phyloP scores from a whole-genome alignment of 441 rosid species.

The Melastoma candidum region DNA sequence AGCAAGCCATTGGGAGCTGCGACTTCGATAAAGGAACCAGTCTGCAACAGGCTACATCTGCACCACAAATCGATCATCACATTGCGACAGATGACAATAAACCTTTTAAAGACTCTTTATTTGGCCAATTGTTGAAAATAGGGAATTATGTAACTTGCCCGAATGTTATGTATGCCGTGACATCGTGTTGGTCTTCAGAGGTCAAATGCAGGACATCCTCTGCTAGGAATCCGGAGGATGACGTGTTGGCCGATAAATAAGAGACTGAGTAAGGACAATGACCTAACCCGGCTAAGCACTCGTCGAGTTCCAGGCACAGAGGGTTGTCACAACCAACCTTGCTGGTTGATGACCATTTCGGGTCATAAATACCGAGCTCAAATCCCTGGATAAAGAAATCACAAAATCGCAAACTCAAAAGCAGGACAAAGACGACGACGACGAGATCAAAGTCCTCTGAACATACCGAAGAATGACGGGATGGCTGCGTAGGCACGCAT shows the following conservation, averaged over 20 bases:
- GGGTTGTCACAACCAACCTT: constrained; percentile 65
- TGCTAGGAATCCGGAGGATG: constrained; percentile 66
- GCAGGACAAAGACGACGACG: not conserved
- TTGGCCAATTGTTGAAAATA: not conserved
- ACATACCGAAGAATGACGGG: constrained; percentile 54
- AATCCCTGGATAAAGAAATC: constrained; percentile 41
- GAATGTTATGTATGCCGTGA: constrained; percentile 58
- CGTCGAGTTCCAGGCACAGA: constrained; percentile 51
- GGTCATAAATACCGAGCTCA: constrained; percentile 64
- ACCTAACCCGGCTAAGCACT: constrained; percentile 59
- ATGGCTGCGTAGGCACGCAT: constrained; percentile 58
- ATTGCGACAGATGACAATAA: constrained; percentile 15
- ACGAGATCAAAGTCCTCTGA: constrained; percentile 7
- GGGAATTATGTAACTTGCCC: constrained; percentile 38
- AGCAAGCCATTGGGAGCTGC: constrained; percentile 66
- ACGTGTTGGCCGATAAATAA: constrained; percentile 79
- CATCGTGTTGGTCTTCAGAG: constrained; percentile 30
- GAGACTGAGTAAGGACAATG: constrained; percentile 76
- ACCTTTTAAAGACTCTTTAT: not conserved
- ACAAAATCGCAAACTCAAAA: not conserved
- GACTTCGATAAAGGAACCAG: constrained; percentile 63
- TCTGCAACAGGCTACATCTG: constrained; percentile 73
- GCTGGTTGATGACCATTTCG: constrained; percentile 55
- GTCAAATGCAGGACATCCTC: constrained; percentile 76
- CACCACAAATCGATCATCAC: constrained; percentile 26